phyloP scores from a whole-genome alignment of 306 rosid species.

The Casuarina cunninghamiana region DNA sequence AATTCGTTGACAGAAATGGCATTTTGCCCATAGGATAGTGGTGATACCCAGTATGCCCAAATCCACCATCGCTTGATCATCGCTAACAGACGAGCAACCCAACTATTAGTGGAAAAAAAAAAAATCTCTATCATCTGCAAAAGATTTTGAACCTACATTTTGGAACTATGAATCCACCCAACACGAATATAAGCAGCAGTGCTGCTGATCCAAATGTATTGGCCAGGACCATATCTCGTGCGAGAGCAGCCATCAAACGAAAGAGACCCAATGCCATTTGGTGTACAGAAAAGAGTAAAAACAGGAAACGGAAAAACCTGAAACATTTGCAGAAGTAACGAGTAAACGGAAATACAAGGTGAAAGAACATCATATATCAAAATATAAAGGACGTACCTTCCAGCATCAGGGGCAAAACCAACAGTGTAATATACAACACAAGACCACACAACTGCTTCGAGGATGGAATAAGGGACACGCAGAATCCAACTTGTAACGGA shows the following conservation, averaged over 20 bases:
- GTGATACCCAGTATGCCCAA: constrained; percentile 90
- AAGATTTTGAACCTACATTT: constrained; percentile 49
- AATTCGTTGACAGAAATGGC: constrained; percentile 84
- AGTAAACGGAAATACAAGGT: constrained; percentile 7
- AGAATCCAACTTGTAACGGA: constrained; percentile 68
- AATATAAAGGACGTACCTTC: constrained; percentile 47
- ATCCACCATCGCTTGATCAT: constrained; percentile 83
- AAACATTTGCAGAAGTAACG: constrained; percentile 33
- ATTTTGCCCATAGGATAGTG: constrained; percentile 74
- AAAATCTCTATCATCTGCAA: neutral
- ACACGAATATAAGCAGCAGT: constrained; percentile 54
- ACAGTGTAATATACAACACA: constrained; percentile 73
- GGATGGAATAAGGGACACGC: constrained; percentile 73
- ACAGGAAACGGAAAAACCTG: constrained; percentile 88
- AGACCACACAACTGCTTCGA: constrained; percentile 84
- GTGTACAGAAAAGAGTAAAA: constrained; percentile 66
- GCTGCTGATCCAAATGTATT: constrained; percentile 92
- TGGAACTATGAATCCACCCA: constrained; percentile 88
- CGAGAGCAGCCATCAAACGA: constrained; percentile 72
- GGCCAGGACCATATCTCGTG: constrained; percentile 85
- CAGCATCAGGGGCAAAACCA: constrained; percentile 80
- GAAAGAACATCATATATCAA: neutral
- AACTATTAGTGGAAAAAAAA: constrained; percentile 10
- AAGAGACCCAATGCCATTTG: constrained; percentile 96
- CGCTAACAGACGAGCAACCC: constrained; percentile 43